Conservation (phyloP, 306 rosid species). For the Ceratonia siliqua region DNA sequence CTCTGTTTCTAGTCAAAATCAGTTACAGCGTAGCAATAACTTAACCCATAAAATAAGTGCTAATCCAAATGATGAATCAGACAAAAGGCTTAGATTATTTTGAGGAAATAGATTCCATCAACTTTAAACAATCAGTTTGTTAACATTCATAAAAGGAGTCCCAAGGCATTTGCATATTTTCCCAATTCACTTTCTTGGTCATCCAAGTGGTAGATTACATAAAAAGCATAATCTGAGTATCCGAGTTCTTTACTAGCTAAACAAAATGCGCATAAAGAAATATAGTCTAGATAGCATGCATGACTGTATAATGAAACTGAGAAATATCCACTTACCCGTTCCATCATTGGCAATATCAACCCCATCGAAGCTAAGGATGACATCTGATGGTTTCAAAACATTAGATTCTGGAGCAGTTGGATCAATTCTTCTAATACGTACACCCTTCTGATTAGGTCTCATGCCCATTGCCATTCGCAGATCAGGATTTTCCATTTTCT, state of each 20-base stretch:
- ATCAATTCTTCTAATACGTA: slow-evolving; percentile 90
- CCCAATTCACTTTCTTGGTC: slow-evolving; percentile 17
- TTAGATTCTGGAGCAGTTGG: slow-evolving; percentile 84
- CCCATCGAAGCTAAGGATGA: slow-evolving; percentile 91
- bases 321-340: slow-evolving; percentile 61
- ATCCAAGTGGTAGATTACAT: slow-evolving; percentile 11
- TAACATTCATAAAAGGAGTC: neutral
- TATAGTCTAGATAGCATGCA: slow-evolving; percentile 7
- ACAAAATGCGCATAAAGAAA: slow-evolving; percentile 20
- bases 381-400: slow-evolving; percentile 90
- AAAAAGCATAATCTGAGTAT: slow-evolving; percentile 6
- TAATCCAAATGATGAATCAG: slow-evolving; percentile 8
- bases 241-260: slow-evolving; percentile 18
- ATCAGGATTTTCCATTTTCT: slow-evolving; percentile 99
- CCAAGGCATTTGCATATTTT: neutral
- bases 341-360: slow-evolving; percentile 95
- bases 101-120: neutral
- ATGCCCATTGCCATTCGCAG: slow-evolving; percentile 76
- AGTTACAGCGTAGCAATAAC: neutral
- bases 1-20: neutral
- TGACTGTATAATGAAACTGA: neutral
- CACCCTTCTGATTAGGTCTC: slow-evolving; percentile 92
- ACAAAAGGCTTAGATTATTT: slow-evolving; percentile 9
- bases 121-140: slow-evolving; percentile 4
- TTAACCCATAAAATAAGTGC: neutral